These are phyloP conservation scores for Carallia brachiata DNA, from an alignment of 345 rosid genomes.

Conservation along the genomic window DNA sequence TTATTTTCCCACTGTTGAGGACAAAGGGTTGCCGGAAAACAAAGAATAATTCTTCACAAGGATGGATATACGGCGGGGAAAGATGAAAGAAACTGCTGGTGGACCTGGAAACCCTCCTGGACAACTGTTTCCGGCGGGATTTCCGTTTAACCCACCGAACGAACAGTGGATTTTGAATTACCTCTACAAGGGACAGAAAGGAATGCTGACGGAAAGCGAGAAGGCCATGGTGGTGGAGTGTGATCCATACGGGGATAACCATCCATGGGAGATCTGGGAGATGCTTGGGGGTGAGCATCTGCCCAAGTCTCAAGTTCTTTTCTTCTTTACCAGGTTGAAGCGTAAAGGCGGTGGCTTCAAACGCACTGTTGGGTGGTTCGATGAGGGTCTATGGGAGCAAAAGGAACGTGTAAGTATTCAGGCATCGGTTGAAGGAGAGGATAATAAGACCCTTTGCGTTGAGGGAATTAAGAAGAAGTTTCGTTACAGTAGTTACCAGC, in stretches of 20 bases:
- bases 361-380: background rate
- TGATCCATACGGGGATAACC: background rate
- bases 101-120: no score
- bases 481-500: background rate
- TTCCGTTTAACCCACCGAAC: background rate
- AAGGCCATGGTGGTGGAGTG: background rate
- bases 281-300: background rate
- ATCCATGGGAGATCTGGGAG: conserved; percentile 1
- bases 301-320: background rate
- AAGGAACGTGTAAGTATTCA: background rate
- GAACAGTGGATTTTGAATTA: background rate
- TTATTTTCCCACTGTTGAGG: no score
- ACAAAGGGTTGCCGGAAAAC: no score
- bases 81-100: no score
- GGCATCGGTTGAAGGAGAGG: background rate
- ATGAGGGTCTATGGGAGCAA: background rate
- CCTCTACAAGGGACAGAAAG: background rate
- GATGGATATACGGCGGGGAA: no score
- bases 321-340: background rate
- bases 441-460: background rate
- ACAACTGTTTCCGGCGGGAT: background rate
- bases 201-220: background rate
- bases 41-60: no score
- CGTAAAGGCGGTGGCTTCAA: background rate
- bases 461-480: background rate